These are phyloP conservation scores for slime mould (Dictyostelium discoideum) DNA, from an alignment of 78 protist genomes.

Conservation along the genomic window DNA sequence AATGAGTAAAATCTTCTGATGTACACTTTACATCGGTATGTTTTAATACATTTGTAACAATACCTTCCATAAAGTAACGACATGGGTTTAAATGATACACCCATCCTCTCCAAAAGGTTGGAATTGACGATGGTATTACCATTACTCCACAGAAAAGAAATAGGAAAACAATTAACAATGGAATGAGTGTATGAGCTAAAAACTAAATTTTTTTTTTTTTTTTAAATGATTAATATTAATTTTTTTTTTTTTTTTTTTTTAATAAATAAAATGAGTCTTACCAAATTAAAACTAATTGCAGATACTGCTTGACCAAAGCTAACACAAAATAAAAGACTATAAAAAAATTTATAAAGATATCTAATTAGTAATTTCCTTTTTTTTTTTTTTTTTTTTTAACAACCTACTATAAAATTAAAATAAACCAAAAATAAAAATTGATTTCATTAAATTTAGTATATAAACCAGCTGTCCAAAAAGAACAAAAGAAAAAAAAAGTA, in stretches of 20 bases:
- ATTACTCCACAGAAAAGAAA: slow-evolving; percentile 70
- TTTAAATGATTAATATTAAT: too few species aligned
- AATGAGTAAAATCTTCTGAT: neutral
- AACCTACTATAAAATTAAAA: neutral
- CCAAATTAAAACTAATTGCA: slow-evolving; percentile 35
- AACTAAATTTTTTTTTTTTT: neutral
- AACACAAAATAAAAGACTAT: slow-evolving; percentile 2
- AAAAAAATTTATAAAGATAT: too few species aligned
- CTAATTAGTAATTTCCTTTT: too few species aligned
- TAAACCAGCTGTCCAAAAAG: slow-evolving; percentile 43
- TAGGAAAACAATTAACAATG: slow-evolving; percentile 19
- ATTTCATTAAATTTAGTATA: neutral
- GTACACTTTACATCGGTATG: slow-evolving; percentile 9
- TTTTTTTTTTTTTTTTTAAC: too few species aligned
- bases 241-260: too few species aligned
- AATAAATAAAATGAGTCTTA: too few species aligned
- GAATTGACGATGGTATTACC: slow-evolving; percentile 1
- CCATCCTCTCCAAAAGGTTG: slow-evolving; percentile 31
- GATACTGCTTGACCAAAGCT: slow-evolving; percentile 52
- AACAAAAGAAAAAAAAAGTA: slow-evolving; percentile 26
- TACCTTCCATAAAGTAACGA: slow-evolving; percentile 64
- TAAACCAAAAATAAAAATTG: slow-evolving; percentile 60
- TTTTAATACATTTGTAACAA: slow-evolving; percentile 31
- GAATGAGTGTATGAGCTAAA: neutral
- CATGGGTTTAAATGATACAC: slow-evolving; percentile 28